A percentile compares a stretch with the other conserved stretches of the same genome.
Evolutionary conservation across 2,329 filamentous ascomycete species (phyloP).

Genomic region (Aspergillus phoenicis): DNA sequence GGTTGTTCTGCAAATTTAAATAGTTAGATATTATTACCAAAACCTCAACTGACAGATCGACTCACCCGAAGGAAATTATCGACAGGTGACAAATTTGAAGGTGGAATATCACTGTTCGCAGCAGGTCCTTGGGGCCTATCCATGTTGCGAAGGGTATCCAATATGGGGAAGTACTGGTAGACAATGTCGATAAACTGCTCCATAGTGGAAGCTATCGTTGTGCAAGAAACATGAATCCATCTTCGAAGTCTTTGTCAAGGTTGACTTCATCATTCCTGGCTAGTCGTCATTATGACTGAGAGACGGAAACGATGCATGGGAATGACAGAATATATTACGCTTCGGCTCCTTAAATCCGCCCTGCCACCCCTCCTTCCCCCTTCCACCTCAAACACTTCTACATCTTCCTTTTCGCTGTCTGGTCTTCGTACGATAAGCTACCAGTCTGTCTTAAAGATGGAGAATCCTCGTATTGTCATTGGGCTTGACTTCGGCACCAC

Average conservation of each 20-base stretch:
- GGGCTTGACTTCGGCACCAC: constrained; percentile 37
- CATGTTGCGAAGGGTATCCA: too few relatives aligned
- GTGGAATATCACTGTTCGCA: not conserved
- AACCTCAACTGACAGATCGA: not conserved
- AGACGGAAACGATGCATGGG: not conserved
- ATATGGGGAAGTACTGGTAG: too few relatives aligned
- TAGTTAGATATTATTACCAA: too few relatives aligned
- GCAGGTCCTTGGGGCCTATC: too few relatives aligned
- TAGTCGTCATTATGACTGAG: not conserved
- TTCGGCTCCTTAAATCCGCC: not conserved
- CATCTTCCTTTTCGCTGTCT: not conserved
- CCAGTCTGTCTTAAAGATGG: not conserved
- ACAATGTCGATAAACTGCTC: too few relatives aligned
- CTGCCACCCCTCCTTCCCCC: not conserved
- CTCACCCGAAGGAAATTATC: not conserved
- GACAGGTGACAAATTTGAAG: not conserved
- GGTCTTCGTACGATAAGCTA: not conserved
- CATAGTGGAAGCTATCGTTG: too few relatives aligned
- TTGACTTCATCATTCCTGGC: not conserved
- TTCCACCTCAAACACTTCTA: not conserved
- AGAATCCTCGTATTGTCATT: constrained; percentile 22
- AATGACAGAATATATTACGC: not conserved
- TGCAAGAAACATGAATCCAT: too few relatives aligned
- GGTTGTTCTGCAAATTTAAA: not conserved
- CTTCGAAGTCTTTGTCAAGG: not conserved